Base-by-base conservation (phyloP, 148 eudicot species). In the Vaccinium corymbosum region DNA sequence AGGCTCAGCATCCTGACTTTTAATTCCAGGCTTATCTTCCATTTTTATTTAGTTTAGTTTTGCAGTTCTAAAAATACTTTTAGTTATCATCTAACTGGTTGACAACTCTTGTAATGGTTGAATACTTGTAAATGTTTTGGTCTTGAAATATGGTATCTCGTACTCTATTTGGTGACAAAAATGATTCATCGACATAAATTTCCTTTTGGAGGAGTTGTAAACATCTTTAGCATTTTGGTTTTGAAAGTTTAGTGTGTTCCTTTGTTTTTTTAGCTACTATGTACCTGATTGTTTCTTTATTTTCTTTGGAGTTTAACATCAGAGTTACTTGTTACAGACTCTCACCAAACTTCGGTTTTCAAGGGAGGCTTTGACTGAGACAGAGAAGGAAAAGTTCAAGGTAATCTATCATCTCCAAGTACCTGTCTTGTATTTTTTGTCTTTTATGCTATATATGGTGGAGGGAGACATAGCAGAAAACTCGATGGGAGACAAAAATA, bases 291-390 rank as follows among this genome's bases (percentile, higher is more conserved):
- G 82, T 14, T 22, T 19, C 25, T 68, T n/a, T 13, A 12, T 11
- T n/a, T 53, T 15, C 27, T 84, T 56, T 25, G 16, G 14, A 74
- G 61, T 59, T 55, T 72, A 29, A 85, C 22, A 17, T 1, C 49
- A 80, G 80, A 9, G 50, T 80, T 59, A 81, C 51, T 78, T 81
- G 73, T 82, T 25, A 62, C 95, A 96, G 99, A 96, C 95, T 68
- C 93, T 96, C 32, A 96, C 98, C 79, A 96, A 96, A 86, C 90
- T 96, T 88, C 89, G 99, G 74, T 94, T 96, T 88, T 90, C 98
- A 56, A 92, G 99, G 88, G 93, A 89, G 85, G 84, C 85, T 84
- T 85, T 96, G 46, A 90, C 93, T 74, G 91, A 89, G 59, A 85
- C 86, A 46, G 97, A 96, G 64, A 91, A 91, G 88, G 90, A 89